These are phyloP conservation scores for Stevia rebaudiana DNA, from an alignment of 140 eudicot genomes.

Conservation along the genomic window DNA sequence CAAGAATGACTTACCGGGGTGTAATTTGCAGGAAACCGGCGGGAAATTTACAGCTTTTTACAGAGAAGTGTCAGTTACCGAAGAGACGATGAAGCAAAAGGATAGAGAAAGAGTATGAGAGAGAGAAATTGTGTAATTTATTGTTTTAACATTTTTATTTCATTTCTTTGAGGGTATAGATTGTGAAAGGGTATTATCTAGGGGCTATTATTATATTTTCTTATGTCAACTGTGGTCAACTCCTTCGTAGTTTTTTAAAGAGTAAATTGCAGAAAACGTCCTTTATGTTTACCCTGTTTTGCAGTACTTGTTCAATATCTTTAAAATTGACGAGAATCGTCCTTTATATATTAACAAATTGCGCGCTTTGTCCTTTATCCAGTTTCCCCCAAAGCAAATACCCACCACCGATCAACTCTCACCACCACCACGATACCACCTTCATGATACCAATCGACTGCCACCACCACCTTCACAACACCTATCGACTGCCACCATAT, in stretches of 20 bases:
- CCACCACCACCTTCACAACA: too few relatives aligned
- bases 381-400: too few relatives aligned
- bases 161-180: background rate
- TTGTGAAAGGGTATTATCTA: background rate
- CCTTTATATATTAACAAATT: too few relatives aligned
- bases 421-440: too few relatives aligned
- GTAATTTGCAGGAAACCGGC: slow-evolving; percentile 24
- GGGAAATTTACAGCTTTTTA: slow-evolving; percentile 26
- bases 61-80: slow-evolving; percentile 38
- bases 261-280: too few relatives aligned
- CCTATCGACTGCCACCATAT: too few relatives aligned
- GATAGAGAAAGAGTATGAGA: slow-evolving; percentile 8
- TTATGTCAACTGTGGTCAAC: slow-evolving; percentile 22
- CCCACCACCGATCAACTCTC: too few relatives aligned
- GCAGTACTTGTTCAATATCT: too few relatives aligned
- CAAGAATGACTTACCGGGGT: slow-evolving; percentile 33
- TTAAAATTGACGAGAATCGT: too few relatives aligned
- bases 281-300: too few relatives aligned
- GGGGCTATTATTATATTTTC: slow-evolving; percentile 21
- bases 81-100: slow-evolving; percentile 18
- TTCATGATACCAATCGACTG: too few relatives aligned
- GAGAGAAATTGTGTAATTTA: background rate
- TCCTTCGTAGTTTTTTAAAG: background rate
- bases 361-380: too few relatives aligned
- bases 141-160: background rate